phyloP scores from a whole-genome alignment of 768 basidiomycete genomes.

The Mycena rosella region DNA sequence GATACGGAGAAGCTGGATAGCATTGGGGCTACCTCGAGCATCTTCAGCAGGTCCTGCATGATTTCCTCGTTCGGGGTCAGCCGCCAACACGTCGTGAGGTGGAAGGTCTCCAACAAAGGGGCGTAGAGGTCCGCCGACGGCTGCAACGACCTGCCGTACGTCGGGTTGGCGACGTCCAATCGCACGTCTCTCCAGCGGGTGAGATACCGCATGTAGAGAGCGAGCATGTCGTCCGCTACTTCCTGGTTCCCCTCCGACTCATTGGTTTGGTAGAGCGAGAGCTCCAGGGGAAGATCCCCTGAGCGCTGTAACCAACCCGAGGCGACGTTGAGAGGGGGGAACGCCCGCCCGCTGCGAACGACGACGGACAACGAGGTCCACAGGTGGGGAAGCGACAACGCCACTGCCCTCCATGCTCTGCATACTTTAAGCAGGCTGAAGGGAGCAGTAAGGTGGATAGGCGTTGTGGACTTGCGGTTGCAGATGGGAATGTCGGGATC shows the following conservation, averaged over 20 bases:
- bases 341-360: slow-evolving; percentile 45
- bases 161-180: slow-evolving; percentile 48
- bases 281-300: slow-evolving; percentile 47
- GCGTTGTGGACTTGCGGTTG: slow-evolving; percentile 3
- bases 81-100: slow-evolving; percentile 44
- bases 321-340: slow-evolving; percentile 46
- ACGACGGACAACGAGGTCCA: slow-evolving; percentile 55
- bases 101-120: slow-evolving; percentile 48
- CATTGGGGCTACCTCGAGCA: slow-evolving; percentile 46
- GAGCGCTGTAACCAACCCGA: slow-evolving; percentile 51
- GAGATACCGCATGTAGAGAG: slow-evolving; percentile 47
- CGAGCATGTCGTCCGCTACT: slow-evolving; percentile 44
- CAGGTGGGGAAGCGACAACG: slow-evolving; percentile 51
- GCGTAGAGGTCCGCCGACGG: slow-evolving; percentile 39
- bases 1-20: slow-evolving; percentile 48
- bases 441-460: slow-evolving; percentile 41
- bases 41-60: slow-evolving; percentile 47
- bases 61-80: slow-evolving; percentile 43
- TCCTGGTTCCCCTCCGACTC: slow-evolving; percentile 47
- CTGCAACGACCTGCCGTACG: slow-evolving; percentile 41
- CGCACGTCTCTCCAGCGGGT: slow-evolving; percentile 49
- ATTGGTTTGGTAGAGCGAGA: slow-evolving; percentile 49
- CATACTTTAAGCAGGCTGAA: slow-evolving; percentile 58
- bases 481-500: slow-evolving; percentile 8
- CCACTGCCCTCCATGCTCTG: slow-evolving; percentile 55